A percentile compares a stretch with the other conserved stretches of the same genome.
These are phyloP conservation scores for Vachellia pachyceras DNA, from an alignment of 306 rosid genomes.

Conservation along the genomic window DNA sequence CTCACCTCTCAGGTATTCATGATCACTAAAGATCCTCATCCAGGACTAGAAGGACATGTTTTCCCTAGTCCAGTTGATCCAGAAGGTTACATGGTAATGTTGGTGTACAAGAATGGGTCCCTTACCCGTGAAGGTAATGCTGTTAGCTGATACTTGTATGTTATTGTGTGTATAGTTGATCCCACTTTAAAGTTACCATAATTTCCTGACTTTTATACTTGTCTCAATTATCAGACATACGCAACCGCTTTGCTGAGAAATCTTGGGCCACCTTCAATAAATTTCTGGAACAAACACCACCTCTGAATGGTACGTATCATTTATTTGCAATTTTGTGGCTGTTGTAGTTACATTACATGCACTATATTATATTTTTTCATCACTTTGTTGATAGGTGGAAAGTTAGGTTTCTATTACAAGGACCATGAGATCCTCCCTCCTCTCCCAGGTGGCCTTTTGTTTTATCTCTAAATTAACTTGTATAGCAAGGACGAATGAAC, in stretches of 20 bases:
- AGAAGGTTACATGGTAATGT: conserved; percentile 89
- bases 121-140: conserved; percentile 91
- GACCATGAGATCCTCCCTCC: conserved; percentile 98
- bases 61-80: conserved; percentile 93
- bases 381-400: conserved; percentile 64
- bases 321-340: neutral
- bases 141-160: neutral
- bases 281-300: conserved; percentile 71
- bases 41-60: conserved; percentile 91
- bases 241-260: conserved; percentile 65
- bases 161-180: neutral
- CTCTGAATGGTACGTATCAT: conserved; percentile 68
- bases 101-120: conserved; percentile 95
- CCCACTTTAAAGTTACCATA: neutral
- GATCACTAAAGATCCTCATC: conserved; percentile 82
- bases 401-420: conserved; percentile 93
- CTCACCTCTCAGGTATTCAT: conserved; percentile 70
- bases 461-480: conserved; percentile 22
- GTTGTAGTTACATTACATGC: neutral
- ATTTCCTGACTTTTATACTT: conserved; percentile 32
- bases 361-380: conserved; percentile 40
- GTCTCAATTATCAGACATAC: conserved; percentile 63
- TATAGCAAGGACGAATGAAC: conserved; percentile 1
- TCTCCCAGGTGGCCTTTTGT: conserved; percentile 77
- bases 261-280: conserved; percentile 84